phyloP scores from a whole-genome alignment of 2,329 filamentous ascomycete species.

The Trichoderma cornu-damae region DNA sequence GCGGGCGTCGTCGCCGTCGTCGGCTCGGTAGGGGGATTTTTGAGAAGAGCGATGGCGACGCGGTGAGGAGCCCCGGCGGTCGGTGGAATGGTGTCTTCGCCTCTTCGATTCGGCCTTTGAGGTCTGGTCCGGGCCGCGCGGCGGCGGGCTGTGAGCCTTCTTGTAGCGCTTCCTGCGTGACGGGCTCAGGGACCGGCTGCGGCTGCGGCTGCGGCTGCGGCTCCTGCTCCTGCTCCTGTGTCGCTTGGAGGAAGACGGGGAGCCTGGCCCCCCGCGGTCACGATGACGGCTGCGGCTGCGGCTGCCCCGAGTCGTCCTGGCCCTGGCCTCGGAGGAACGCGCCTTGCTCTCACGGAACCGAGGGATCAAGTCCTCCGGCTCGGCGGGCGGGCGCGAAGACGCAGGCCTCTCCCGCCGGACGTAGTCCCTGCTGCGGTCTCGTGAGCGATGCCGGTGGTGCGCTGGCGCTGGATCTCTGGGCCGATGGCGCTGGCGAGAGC shows the following conservation, averaged over 20 bases:
- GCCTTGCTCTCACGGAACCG: constrained; percentile 34
- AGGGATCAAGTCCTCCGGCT: constrained; percentile 36
- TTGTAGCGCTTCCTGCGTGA: constrained; percentile 40
- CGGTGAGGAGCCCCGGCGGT: constrained; percentile 30
- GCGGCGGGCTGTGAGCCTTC: constrained; percentile 34
- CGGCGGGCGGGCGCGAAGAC: constrained; percentile 27
- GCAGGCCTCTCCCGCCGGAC: constrained; percentile 27
- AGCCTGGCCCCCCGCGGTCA: constrained; percentile 29
- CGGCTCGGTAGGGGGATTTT: constrained; percentile 26
- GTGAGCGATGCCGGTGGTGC: constrained; percentile 37
- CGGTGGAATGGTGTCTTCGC: constrained; percentile 31
- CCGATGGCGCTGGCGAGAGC: constrained; percentile 32
- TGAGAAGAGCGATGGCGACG: constrained; percentile 29
- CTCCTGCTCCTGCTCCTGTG: constrained; percentile 40
- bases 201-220: constrained; percentile 35
- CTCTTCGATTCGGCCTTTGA: constrained; percentile 33
- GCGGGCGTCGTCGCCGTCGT: constrained; percentile 24
- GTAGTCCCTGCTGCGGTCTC: constrained; percentile 36
- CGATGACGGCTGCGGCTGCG: constrained; percentile 24
- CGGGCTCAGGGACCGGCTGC: constrained; percentile 36
- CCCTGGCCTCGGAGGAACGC: constrained; percentile 29
- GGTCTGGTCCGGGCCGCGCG: constrained; percentile 38
- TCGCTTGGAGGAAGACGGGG: constrained; percentile 39
- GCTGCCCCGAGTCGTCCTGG: constrained; percentile 32
- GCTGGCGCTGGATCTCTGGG: constrained; percentile 31